These are phyloP conservation scores for Aspergillus ellipticus DNA, from an alignment of 495 filamentous ascomycete genomes.

Conservation along the genomic window DNA sequence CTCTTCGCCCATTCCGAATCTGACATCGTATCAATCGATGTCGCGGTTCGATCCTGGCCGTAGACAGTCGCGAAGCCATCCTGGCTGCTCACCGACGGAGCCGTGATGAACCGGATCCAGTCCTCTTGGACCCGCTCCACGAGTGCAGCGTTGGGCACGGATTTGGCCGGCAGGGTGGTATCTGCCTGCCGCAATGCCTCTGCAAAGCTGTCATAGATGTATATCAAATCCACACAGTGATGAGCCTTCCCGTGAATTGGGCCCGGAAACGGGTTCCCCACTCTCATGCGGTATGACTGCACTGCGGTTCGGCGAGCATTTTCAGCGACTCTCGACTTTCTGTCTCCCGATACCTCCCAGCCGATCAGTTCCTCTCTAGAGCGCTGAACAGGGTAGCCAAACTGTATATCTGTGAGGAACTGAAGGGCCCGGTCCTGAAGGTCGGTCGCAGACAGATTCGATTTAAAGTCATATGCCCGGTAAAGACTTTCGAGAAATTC, in stretches of 20 bases:
- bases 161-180: background rate
- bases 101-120: constrained; percentile 1
- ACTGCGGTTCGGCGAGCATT: background rate
- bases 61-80: background rate
- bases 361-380: constrained; percentile 1
- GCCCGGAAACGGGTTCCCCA: constrained; percentile 1
- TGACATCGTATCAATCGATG: background rate
- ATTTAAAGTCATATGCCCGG: background rate
- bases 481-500: background rate
- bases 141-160: background rate
- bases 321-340: background rate
- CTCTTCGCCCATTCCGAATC: background rate
- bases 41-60: background rate
- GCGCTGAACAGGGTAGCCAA: background rate
- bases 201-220: constrained; percentile 1
- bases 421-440: background rate
- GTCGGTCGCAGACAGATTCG: background rate
- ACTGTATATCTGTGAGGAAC: constrained; percentile 1
- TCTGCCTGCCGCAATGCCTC: background rate
- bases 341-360: background rate
- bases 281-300: background rate
- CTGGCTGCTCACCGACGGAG: background rate
- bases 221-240: constrained; percentile 5
- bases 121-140: background rate
- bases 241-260: background rate